Conservation (phyloP, 1,284 basidiomycete species). For the Trichosporon asahii region DNA sequence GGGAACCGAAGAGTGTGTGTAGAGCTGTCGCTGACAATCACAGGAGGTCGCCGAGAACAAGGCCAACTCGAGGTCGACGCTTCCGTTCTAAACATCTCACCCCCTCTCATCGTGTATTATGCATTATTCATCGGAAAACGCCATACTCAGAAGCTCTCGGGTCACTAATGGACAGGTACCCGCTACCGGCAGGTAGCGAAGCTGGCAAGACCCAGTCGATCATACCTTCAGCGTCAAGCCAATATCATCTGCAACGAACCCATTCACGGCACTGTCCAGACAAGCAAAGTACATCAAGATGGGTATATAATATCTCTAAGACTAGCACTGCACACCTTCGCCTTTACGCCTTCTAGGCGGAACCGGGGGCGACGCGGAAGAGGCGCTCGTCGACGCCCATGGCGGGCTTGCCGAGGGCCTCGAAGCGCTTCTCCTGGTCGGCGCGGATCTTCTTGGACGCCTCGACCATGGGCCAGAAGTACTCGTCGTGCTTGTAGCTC, state of each 20-base stretch:
- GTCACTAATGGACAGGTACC: neutral
- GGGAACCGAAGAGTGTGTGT: no score
- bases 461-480: constrained; percentile 36
- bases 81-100: constrained; percentile 11
- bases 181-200: no score
- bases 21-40: constrained; percentile 1
- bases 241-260: neutral
- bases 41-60: constrained; percentile 6
- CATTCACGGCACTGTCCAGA: neutral
- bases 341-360: neutral
- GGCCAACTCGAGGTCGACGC: neutral
- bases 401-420: constrained; percentile 27
- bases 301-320: neutral
- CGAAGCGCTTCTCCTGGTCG: constrained; percentile 31
- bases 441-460: constrained; percentile 28
- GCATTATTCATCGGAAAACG: constrained; percentile 13
- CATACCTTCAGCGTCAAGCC: no score
- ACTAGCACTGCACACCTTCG: neutral
- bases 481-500: constrained; percentile 38
- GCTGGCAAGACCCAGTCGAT: no score
- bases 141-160: neutral
- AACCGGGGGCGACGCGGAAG: constrained; percentile 26
- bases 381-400: constrained; percentile 36
- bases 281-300: neutral
- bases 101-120: constrained; percentile 13